These are phyloP conservation scores for Globisporangium uncinulatum DNA, from an alignment of 352 stramenopile species.

Conservation along the genomic window DNA sequence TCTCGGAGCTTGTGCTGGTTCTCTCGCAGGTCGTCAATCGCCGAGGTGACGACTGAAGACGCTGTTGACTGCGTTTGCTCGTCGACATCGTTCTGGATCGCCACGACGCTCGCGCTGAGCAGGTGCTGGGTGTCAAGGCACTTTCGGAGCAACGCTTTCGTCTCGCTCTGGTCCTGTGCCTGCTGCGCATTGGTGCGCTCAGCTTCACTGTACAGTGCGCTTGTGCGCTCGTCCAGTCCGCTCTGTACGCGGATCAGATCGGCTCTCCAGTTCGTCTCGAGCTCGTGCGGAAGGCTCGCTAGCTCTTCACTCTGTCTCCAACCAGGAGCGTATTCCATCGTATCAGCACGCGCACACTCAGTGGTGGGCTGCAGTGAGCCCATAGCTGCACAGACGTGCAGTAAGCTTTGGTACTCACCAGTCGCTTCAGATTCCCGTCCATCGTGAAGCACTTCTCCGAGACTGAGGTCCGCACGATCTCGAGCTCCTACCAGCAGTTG, in stretches of 20 bases:
- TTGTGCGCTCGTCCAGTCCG: constrained; percentile 5
- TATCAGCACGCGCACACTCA: background rate
- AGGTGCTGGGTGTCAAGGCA: constrained; percentile 58
- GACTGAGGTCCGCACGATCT: constrained; percentile 41
- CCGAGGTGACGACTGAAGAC: background rate
- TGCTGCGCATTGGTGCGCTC: background rate
- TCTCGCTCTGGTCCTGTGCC: constrained; percentile 19
- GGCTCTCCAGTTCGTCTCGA: constrained; percentile 17
- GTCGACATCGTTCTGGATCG: constrained; percentile 48
- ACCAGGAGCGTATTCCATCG: background rate
- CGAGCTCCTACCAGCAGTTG: constrained; percentile 31
- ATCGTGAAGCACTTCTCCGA: constrained; percentile 53
- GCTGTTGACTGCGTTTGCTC: constrained; percentile 17
- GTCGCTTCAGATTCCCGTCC: constrained; percentile 30
- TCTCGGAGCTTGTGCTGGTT: constrained; percentile 42
- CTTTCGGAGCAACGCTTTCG: constrained; percentile 42
- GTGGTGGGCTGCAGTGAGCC: too few species aligned
- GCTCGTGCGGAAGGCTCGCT: constrained; percentile 19
- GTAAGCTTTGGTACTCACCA: constrained; percentile 22
- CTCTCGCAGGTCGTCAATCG: constrained; percentile 40
- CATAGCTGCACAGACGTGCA: too few species aligned
- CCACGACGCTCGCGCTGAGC: constrained; percentile 48
- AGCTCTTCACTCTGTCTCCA: constrained; percentile 20
- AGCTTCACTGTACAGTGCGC: constrained; percentile 19
- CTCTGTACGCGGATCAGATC: constrained; percentile 7